Evolutionary conservation across 2,329 filamentous ascomycete species (phyloP), one percentile per base, ranked within the genome.

Genomic region (Arthroderma uncinatum): DNA sequence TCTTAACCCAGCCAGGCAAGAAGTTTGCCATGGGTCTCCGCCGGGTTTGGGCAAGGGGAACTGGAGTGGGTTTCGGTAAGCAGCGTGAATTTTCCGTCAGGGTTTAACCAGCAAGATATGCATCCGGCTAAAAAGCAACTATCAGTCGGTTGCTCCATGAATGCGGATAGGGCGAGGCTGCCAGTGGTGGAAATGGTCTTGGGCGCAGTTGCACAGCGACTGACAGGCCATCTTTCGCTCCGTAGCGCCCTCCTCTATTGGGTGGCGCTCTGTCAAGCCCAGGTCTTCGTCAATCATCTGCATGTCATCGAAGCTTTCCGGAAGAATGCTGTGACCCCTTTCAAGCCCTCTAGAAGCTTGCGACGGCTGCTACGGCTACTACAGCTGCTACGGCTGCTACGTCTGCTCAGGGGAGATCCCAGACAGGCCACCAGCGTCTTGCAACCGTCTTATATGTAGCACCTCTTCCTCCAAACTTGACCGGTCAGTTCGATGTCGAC

Each of bases 1-100:
- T 54, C 50, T 14, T 54, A 37, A 28, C 56, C 50, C 8, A 54
- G 50, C 19, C 30, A 39, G 16, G 33, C 50, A 34, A 57, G 56
- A 54, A 39, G 37, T 47, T 16, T 54, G 30, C 4, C 39, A 30
- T 30, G 33, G 42, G 48, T 21, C 23, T 28, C 23, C 37, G 55
- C 55, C 19, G 39, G 55, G 23, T 44, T 40, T 44, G 40, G 40
- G 40, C 10, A 44, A 44, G 21, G 40, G 19, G 40, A 44, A 8
- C 9, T 28, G 23, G 14, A 9, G 44, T 50, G 44, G 44, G n/a
- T 50, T 50, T 50, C 44, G 44, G 44, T 12, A 2, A 44, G 21
- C 40, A 23, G 21, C 6, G 23, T 10, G 21, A 14, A 25, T 8
- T 19, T 12, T 23, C 40, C 21, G 40, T 14, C 44, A 50, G 44